Conservation (phyloP, 805 yeast species). For the Brettanomyces sp. region DNA sequence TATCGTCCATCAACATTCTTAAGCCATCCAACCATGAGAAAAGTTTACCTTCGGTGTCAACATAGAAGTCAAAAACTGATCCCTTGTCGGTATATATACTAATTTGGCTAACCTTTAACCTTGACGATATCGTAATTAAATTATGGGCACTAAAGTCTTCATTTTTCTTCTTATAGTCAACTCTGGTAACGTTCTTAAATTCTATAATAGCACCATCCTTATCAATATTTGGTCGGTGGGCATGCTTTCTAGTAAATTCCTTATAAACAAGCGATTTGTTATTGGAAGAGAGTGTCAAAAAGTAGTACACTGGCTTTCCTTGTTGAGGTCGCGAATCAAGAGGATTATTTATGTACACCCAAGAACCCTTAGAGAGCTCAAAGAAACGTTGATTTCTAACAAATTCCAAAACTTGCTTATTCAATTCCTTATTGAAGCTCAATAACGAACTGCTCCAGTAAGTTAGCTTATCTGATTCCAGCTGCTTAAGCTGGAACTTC, state of each 20-base stretch:
- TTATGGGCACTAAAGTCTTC: slow-evolving; percentile 29
- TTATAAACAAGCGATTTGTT: slow-evolving; percentile 51
- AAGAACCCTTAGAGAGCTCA: slow-evolving; percentile 65
- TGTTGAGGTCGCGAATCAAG: slow-evolving; percentile 9
- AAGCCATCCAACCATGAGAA: slow-evolving; percentile 76
- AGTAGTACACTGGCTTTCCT: slow-evolving; percentile 35
- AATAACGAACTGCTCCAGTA: slow-evolving; percentile 38
- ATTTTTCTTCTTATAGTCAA: slow-evolving; percentile 42
- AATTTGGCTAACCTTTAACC: slow-evolving; percentile 25
- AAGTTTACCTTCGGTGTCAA: slow-evolving; percentile 60
- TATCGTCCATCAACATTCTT: slow-evolving; percentile 36
- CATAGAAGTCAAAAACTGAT: slow-evolving; percentile 45
- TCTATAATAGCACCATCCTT: slow-evolving; percentile 45
- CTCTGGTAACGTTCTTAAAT: slow-evolving; percentile 39
- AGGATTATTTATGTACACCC: slow-evolving; percentile 67
- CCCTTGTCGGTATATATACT: slow-evolving; percentile 11
- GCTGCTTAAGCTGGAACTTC: slow-evolving; percentile 38
- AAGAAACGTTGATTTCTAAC: slow-evolving; percentile 69
- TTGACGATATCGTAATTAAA: slow-evolving; percentile 48
- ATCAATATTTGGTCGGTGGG: slow-evolving; percentile 46
- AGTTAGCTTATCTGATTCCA: slow-evolving; percentile 27
- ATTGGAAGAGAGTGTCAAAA: slow-evolving; percentile 58
- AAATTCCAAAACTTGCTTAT: slow-evolving; percentile 54
- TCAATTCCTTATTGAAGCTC: slow-evolving; percentile 41
- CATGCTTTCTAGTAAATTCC: slow-evolving; percentile 41